These are phyloP conservation scores for Claviceps lovelessii DNA, from an alignment of 2,329 filamentous ascomycete species.

Conservation along the genomic window DNA sequence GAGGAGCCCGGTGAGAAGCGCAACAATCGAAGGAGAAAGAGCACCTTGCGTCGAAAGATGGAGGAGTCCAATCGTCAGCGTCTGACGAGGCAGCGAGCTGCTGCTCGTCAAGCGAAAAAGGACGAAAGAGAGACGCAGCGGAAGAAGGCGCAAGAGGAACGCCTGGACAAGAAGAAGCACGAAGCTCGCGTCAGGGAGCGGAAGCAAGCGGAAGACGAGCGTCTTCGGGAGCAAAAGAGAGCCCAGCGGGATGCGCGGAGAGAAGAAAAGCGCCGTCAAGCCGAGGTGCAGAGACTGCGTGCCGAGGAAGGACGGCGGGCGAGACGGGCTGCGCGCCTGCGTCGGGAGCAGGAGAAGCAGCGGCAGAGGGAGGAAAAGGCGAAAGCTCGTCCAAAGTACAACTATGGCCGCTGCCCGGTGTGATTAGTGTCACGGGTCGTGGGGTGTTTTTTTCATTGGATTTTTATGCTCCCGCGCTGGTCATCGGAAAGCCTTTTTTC, in stretches of 20 bases:
- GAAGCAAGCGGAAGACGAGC: constrained; percentile 9
- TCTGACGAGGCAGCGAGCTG: constrained; percentile 6
- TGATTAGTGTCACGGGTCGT: constrained; percentile 8
- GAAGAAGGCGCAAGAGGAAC: constrained; percentile 2
- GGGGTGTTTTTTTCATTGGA: background rate
- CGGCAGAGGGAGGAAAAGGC: constrained; percentile 9
- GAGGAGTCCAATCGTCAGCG: constrained; percentile 12
- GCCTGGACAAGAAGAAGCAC: constrained; percentile 2
- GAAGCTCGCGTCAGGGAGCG: constrained; percentile 4
- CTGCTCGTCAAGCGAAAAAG: constrained; percentile 1
- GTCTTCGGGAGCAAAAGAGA: constrained; percentile 8
- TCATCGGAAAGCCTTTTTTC: too few species aligned
- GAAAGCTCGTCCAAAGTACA: constrained; percentile 10
- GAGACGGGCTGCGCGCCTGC: constrained; percentile 2
- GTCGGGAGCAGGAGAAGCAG: constrained; percentile 6
- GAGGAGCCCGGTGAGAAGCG: constrained; percentile 5
- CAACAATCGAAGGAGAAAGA: constrained; percentile 7
- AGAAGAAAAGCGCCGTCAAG: constrained; percentile 5
- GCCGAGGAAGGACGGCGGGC: constrained; percentile 8
- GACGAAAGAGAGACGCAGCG: constrained; percentile 2
- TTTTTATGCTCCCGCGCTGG: too few species aligned
- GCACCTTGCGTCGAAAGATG: constrained; percentile 10
- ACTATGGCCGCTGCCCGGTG: constrained; percentile 8
- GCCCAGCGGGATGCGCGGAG: constrained; percentile 4
- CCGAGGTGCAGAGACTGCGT: constrained; percentile 8